Evolutionary conservation across 2,329 filamentous ascomycete genomes (phyloP).

Genomic region (Dryadomyces quercivorus): DNA sequence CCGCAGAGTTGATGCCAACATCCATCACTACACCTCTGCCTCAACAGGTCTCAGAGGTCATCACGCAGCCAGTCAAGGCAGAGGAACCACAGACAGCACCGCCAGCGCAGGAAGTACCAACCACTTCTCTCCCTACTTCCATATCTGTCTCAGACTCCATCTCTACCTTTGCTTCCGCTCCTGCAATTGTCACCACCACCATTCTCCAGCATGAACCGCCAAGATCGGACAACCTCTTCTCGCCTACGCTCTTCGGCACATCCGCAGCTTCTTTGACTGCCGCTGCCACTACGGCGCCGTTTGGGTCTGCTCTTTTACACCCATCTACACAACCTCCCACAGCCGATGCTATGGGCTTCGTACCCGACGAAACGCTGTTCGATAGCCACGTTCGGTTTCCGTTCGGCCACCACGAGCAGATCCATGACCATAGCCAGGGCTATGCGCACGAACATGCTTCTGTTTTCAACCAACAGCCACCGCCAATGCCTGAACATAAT

Average conservation of each 20-base stretch:
- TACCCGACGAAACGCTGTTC: conserved; percentile 3
- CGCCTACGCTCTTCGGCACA: conserved; percentile 1
- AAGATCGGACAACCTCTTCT: background rate
- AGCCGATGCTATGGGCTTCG: conserved; percentile 5
- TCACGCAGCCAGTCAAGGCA: no score
- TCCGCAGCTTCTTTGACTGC: background rate
- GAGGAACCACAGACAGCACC: no score
- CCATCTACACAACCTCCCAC: background rate
- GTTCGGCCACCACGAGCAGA: conserved; percentile 4
- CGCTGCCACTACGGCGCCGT: background rate
- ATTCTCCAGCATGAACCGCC: background rate
- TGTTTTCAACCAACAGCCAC: conserved; percentile 14
- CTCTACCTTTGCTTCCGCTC: background rate
- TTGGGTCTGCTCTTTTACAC: background rate
- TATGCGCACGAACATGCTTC: background rate
- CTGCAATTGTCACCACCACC: background rate
- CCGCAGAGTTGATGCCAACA: no score
- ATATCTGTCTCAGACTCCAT: background rate
- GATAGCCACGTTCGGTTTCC: conserved; percentile 6
- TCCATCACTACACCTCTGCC: no score
- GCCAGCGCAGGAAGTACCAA: no score
- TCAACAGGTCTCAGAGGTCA: no score
- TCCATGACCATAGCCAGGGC: background rate
- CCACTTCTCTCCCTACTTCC: no score
- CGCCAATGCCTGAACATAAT: background rate